Percentiles rank a stretch among this genome's conserved stretches.
These are phyloP conservation scores for Choanephora cucurbitarum DNA, from an alignment of 371 early-diverging fungal genomes.

Conservation along the genomic window DNA sequence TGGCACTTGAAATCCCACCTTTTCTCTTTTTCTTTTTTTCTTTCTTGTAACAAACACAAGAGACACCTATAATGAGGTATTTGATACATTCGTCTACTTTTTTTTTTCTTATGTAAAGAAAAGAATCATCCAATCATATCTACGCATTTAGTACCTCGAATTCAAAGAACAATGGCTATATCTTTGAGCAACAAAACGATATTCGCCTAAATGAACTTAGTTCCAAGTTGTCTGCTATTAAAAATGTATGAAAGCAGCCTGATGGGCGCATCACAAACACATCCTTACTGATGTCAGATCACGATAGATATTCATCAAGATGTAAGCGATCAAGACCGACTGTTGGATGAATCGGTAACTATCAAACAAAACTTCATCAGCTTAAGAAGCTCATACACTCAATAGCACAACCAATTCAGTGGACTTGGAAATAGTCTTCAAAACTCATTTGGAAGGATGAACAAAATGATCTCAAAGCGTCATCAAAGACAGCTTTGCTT, in stretches of 20 bases:
- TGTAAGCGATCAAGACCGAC: constrained; percentile 42
- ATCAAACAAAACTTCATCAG: neutral
- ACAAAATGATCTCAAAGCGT: constrained; percentile 48
- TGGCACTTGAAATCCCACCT: too few species aligned
- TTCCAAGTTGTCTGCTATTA: constrained; percentile 43
- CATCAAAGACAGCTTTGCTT: constrained; percentile 47
- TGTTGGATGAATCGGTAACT: constrained; percentile 45
- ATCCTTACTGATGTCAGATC: constrained; percentile 28
- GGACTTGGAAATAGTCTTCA: constrained; percentile 34
- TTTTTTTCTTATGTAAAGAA: too few species aligned
- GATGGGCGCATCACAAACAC: too few species aligned
- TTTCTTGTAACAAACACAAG: too few species aligned
- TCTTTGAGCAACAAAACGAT: constrained; percentile 53
- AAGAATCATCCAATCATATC: too few species aligned
- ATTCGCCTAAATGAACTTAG: constrained; percentile 47
- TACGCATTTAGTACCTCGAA: constrained; percentile 1
- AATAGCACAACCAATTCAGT: constrained; percentile 39
- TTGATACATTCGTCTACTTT: too few species aligned
- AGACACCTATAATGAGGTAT: too few species aligned
- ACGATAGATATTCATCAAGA: constrained; percentile 52
- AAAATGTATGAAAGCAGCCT: constrained; percentile 29
- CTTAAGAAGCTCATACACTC: neutral
- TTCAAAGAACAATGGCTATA: constrained; percentile 30
- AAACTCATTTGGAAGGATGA: constrained; percentile 42
- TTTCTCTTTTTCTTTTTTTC: too few species aligned